These are phyloP conservation scores for Yarrowia osloensis DNA, from an alignment of 805 yeast genomes.

Conservation along the genomic window DNA sequence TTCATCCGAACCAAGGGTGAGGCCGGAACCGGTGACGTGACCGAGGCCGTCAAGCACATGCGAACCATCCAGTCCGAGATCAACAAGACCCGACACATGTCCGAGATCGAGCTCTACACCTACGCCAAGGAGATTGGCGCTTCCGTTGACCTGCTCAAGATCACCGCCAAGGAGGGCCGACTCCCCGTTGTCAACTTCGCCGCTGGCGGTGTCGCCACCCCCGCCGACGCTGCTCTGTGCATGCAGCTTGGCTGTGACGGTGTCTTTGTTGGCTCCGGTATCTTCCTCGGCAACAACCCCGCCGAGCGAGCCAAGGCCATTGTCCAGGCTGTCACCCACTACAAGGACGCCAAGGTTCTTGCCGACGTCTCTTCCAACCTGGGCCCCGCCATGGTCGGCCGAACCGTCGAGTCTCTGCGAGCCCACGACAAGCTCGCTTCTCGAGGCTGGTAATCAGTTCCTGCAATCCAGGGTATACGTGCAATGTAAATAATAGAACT, in stretches of 20 bases:
- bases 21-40: constrained; percentile 86
- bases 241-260: constrained; percentile 83
- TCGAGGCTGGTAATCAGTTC: constrained; percentile 33
- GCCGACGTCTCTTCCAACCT: constrained; percentile 68
- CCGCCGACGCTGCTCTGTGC: constrained; percentile 82
- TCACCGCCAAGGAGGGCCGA: constrained; percentile 54
- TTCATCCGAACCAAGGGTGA: constrained; percentile 87
- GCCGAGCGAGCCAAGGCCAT: constrained; percentile 74
- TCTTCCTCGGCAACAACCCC: constrained; percentile 73
- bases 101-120: constrained; percentile 48
- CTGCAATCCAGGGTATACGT: not conserved
- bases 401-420: constrained; percentile 55
- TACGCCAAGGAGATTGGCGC: constrained; percentile 63
- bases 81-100: constrained; percentile 48
- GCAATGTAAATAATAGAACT: constrained; percentile 30
- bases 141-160: constrained; percentile 54
- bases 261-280: constrained; percentile 76
- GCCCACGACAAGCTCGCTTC: constrained; percentile 43
- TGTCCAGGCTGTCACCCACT: constrained; percentile 76
- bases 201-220: constrained; percentile 88
- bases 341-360: constrained; percentile 58
- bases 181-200: constrained; percentile 84
- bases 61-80: constrained; percentile 61
- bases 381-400: constrained; percentile 78
- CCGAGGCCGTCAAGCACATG: constrained; percentile 79